phyloP scores from a whole-genome alignment of 2,329 filamentous ascomycete species.

The Didymella sp. region DNA sequence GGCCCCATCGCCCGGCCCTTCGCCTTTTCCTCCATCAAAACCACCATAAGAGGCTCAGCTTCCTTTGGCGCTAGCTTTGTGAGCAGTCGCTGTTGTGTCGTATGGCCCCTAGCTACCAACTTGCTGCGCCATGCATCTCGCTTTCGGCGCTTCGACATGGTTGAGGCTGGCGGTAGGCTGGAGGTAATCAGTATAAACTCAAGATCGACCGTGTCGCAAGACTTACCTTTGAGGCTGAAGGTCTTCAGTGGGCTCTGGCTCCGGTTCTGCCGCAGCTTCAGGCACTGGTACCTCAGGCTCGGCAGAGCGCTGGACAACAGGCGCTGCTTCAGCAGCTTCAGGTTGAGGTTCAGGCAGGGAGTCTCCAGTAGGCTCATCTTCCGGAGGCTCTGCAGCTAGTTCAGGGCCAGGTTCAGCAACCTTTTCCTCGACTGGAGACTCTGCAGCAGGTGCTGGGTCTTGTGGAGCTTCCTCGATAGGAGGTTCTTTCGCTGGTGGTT shows the following conservation, averaged over 20 bases:
- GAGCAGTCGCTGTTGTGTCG: conserved; percentile 19
- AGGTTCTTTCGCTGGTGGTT: not conserved
- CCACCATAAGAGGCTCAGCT: conserved; percentile 24
- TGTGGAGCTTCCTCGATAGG: not conserved
- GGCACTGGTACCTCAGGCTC: not conserved
- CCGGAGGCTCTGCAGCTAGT: not conserved
- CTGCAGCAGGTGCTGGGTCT: not conserved
- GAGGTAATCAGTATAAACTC: not conserved
- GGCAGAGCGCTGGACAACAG: not conserved
- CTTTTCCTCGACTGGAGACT: not conserved
- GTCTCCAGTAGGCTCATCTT: not conserved
- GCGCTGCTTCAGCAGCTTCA: not conserved
- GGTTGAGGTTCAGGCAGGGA: not conserved
- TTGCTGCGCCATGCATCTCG: conserved; percentile 24
- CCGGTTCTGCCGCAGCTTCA: conserved; percentile 6
- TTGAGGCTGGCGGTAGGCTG: conserved; percentile 9
- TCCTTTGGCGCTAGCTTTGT: conserved; percentile 20
- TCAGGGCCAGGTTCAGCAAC: not conserved
- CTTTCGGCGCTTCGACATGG: conserved; percentile 20
- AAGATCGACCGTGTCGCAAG: not conserved
- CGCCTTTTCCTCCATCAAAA: conserved; percentile 33
- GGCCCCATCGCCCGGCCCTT: conserved; percentile 34
- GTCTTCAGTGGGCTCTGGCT: not conserved
- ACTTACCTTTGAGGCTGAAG: conserved; percentile 11
- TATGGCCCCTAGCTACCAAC: conserved; percentile 7